Base-by-base conservation (phyloP, 2,329 filamentous ascomycete species). In the Talaromyces marneffei region DNA sequence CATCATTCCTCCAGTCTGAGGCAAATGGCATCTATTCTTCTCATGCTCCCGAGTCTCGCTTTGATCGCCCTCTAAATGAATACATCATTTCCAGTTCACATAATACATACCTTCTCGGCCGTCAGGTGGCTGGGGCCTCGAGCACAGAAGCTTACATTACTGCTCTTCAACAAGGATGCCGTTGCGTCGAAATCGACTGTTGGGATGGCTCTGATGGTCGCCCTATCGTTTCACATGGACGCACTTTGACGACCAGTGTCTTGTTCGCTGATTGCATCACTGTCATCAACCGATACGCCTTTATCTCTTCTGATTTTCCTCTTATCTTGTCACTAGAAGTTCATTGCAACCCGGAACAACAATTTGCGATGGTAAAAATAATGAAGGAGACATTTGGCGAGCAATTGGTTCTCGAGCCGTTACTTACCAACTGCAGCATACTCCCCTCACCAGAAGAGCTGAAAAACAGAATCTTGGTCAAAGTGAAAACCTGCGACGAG, bases 61-160 rank as follows among this genome's bases (percentile, higher is more conserved):
- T 97, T 59, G 87, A 96, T 70, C 86, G 90, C 25, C 94, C 94
- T 0, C 80, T 97, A 73, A 96, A 96, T 72, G 93, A 97, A 72
- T 99, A 99, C 75, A 97, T 92, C 79, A 94, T 99, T 66, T 97
- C 93, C 1, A 97, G 92, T 78, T 97, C 94, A 1, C 94, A 99
- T 81, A 99, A 99, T 76, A 99, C 94, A 0, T 99, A 99, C 70
- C 86, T 99, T 0, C 82, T 95, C 4, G 94, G 94, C 14, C 87
- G 92, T 59, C 94, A 99, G 74, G 87, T 97, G 2, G 89, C 87
- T 10, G 93, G 93, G 29, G 85, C 90, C 48, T 97, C 94, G 1
- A 97, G 92, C 71, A 90, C 95, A 2, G 94, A 99, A 74, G 92
- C 92, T 46, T 99, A 99, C 77, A 95, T 97, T 68, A 87, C 87